Conservation (phyloP, 31 red algal species). For the Asparagopsis taxiformis region DNA sequence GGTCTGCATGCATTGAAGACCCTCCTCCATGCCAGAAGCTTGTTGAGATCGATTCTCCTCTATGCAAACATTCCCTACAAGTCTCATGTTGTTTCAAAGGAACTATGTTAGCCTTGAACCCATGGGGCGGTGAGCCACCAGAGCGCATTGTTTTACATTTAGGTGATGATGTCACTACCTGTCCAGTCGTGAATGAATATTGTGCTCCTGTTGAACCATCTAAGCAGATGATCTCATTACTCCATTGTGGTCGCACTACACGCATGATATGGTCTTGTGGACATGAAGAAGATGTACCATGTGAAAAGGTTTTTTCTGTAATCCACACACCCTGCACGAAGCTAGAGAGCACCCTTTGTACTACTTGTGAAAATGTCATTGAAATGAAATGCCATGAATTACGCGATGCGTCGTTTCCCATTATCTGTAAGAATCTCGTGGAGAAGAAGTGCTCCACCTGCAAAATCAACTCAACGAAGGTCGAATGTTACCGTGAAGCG, state of each 20-base stretch:
- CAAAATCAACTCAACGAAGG: constrained; percentile 20
- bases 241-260: constrained; percentile 7
- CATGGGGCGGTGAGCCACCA: constrained; percentile 16
- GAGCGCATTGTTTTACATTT: constrained; percentile 1
- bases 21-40: constrained; percentile 6
- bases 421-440: constrained; percentile 23
- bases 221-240: neutral
- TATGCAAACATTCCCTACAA: constrained; percentile 29
- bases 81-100: constrained; percentile 11
- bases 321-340: constrained; percentile 12
- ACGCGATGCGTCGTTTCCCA: neutral
- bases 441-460: constrained; percentile 36
- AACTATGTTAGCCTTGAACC: neutral
- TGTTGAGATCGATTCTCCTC: constrained; percentile 13
- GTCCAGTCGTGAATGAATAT: constrained; percentile 22
- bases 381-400: constrained; percentile 22
- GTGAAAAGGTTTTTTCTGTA: constrained; percentile 17
- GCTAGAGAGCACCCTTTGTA: neutral
- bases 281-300: constrained; percentile 42
- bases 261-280: constrained; percentile 23
- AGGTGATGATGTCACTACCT: constrained; percentile 5
- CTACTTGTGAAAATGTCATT: constrained; percentile 5
- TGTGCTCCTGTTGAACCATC: neutral
- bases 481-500: constrained; percentile 29
- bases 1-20: constrained; percentile 6